Base-by-base conservation (phyloP, 495 filamentous ascomycete genomes). In the Trypethelium eluteriae region DNA sequence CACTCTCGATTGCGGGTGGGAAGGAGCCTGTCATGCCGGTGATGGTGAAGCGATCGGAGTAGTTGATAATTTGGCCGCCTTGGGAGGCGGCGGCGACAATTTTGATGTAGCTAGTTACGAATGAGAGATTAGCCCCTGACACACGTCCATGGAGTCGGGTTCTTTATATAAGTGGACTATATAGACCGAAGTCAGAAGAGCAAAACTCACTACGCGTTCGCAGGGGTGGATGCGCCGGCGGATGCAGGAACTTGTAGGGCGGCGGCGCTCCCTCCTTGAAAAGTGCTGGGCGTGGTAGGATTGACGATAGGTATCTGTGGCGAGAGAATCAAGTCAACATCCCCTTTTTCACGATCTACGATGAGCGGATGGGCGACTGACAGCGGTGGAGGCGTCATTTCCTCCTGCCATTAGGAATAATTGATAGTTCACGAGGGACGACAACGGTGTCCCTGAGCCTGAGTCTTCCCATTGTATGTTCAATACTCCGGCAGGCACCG, bases 1-100 rank as follows among this genome's bases (percentile, higher is more conserved):
- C 76, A 49, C 72, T 72, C 47, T 81, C 69, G 3, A 86, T 76
- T 5, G 74, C 71, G 18, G 80, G 64, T 6, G 83, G 76, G 64
- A 89, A 88, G 4, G 77, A 76, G 53, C 88, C 88, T 35, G 83
- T 87, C 88, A 90, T 90, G 72, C 82, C 82, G 9, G 78, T 80
- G 39, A 90, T 72, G 38, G 86, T 82, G 74, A 92, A 92, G 64
- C 86, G 86, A 36, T 74, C 66, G 18, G 87, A 88, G 74, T 82
- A 89, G 68, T 83, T 88, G 56, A 79, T 81, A 0, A 86, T 79
- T 2, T 75, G 78, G 2, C 81, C 82, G 38, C 82, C 81, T 32
- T 78, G 75, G 3, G 74, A 74, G 7, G 82, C 80, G 10, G 80
- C 76, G 18, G 85, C 82, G 61, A 84, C 74, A 70, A 90, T 86